Evolutionary conservation across 2,329 filamentous ascomycete genomes (phyloP), one percentile per base, ranked within the genome.

Genomic region (Pseudogymnoascus sp.): DNA sequence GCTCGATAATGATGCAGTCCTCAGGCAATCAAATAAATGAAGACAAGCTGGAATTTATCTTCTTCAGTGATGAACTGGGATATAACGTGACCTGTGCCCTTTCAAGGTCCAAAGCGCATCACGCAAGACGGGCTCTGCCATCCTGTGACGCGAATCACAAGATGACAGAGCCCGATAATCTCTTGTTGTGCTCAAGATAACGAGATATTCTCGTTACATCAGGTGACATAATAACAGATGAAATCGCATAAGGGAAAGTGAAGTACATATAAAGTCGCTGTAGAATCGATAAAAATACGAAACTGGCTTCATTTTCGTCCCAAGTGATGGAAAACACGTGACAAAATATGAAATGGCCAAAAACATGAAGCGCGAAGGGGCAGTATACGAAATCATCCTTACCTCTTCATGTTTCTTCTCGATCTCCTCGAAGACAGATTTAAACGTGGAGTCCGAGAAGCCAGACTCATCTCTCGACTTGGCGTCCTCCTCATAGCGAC

Each of bases 381-480:
- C 6, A 37, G 8, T 20, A 22, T 37, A 37, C 20, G 7, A 37
- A 58, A 25, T 41, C 22, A 25, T 14, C 32, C 90, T 58, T 58
- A 58, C 57, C 85, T 94, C 83, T 72, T 85, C 82, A 70, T 82
- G 82, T 70, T 90, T 86, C 68, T 79, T 79, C 65, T 90, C 84
- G 66, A 97, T 84, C 65, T 82, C 79, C 68, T 93, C 85, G 68
- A 97, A 81, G 64, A 97, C 87, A 65, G 88, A 87, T 69, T 83
- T 82, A 74, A 85, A 95, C 1, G 89, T 94, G 66, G 83, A 85
- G 58, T 86, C 73, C 43, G 79, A 75, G 69, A 89, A 90, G 60
- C 89, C 89, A 66, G 84, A 88, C 68, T 81, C 75, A 61, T 78
- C 69, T 62, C 85, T 78, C 34, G 75, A 74, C 39, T 75, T 74